Evolutionary conservation across 2,329 filamentous ascomycete species (phyloP), one percentile per base, ranked within the genome.

Genomic region (Alternaria metachromatica): DNA sequence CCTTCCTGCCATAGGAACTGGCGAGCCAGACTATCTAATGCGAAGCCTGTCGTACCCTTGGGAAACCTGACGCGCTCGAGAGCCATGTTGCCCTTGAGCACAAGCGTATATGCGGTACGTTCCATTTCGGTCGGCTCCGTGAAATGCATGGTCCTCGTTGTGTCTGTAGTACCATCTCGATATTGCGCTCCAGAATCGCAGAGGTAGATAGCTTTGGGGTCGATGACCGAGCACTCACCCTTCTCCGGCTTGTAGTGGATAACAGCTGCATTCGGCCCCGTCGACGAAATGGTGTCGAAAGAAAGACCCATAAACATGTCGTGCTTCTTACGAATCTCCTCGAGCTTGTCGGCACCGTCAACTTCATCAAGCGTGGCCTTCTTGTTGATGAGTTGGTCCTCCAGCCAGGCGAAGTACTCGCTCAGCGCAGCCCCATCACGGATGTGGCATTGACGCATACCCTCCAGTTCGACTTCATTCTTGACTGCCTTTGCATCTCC

Each of bases 171-270:
- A 60, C 96, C 96, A 78, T 99, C 96, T 3, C 92, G 85, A 75
- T 95, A 99, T 80, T 99, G 96, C n/a, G 92, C 96, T 21, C 96
- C 96, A 21, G 96, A 98, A 80, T 99, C 96, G 78, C 96, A 99
- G 3, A 99, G 88, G 75, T 99, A 99, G 62, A 99, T 89, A 13
- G 90, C 89, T 7, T 89, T 88, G 0, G 93, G 93, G 70, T 99
- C 93, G 71, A 99, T 93, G 26, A 87, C 83, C 9, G 94, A 88
- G 81, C 95, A 98, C 66, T 86, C 90, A 20, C 92, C 93, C 59
- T 87, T 89, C 76, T 97, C 92, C 0, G 96, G 94, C 71, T 77
- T 92, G 84, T 99, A 99, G 79, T 99, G 96, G 62, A 99, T 99
- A 12, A 99, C 88, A 6, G 96, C 96, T 62, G 94, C 96, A 78